phyloP scores from a whole-genome alignment of 2,329 filamentous ascomycete genomes.

The Verticillium klebahnii region DNA sequence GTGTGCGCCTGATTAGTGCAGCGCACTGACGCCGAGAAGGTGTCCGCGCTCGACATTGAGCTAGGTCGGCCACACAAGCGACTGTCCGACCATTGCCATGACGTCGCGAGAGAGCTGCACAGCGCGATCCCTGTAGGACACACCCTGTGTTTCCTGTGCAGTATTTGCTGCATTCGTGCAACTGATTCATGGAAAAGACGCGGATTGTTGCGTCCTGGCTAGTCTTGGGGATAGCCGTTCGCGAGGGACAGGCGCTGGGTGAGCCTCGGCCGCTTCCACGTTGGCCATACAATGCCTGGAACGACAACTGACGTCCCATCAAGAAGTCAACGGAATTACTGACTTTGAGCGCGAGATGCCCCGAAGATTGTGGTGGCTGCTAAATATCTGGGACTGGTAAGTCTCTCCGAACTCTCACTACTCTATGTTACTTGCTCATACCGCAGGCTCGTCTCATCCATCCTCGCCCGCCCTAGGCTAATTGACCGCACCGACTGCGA shows the following conservation, averaged over 20 bases:
- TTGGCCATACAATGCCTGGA: not conserved
- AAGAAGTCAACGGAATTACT: slow-evolving; percentile 22
- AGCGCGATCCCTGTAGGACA: slow-evolving; percentile 25
- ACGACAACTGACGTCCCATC: slow-evolving; percentile 19
- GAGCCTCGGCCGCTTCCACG: slow-evolving; percentile 1
- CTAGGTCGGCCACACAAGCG: slow-evolving; percentile 21
- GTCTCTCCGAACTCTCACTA: not conserved
- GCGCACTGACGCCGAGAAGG: slow-evolving; percentile 23
- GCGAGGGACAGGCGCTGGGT: slow-evolving; percentile 31
- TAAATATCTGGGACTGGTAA: slow-evolving; percentile 34
- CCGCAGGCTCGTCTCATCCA: slow-evolving; percentile 28
- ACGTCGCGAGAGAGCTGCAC: slow-evolving; percentile 25
- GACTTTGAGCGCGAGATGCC: slow-evolving; percentile 31
- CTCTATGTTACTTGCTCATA: too few species aligned
- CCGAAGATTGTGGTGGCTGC: slow-evolving; percentile 29
- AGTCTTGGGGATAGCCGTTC: slow-evolving; percentile 26
- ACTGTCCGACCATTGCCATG: slow-evolving; percentile 27
- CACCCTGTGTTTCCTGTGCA: slow-evolving; percentile 29
- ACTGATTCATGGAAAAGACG: slow-evolving; percentile 31
- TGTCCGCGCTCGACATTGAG: slow-evolving; percentile 24
- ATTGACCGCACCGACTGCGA: slow-evolving; percentile 28
- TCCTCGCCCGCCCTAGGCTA: slow-evolving; percentile 27
- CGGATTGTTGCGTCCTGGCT: slow-evolving; percentile 33
- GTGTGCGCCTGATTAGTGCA: slow-evolving; percentile 32
- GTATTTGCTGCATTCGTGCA: slow-evolving; percentile 29